A percentile compares a stretch with the other conserved stretches of the same genome.
These are phyloP conservation scores for Metschnikowia vanudenii DNA, from an alignment of 805 yeast genomes.

Conservation along the genomic window DNA sequence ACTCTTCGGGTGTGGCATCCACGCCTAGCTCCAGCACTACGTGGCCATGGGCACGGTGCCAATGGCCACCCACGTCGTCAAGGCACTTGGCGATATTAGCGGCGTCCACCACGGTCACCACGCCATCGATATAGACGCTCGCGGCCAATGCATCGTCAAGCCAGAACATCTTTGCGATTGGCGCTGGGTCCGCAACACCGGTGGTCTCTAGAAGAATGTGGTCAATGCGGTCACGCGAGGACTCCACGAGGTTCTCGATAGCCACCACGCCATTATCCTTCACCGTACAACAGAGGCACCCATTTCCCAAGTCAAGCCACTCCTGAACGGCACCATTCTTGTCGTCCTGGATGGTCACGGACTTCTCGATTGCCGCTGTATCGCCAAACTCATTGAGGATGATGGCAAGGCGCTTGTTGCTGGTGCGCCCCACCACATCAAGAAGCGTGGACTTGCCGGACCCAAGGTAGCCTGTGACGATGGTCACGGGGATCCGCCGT, in stretches of 20 bases:
- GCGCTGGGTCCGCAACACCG: conserved; percentile 97
- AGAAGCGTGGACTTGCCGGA: conserved; percentile 90
- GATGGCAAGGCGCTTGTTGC: conserved; percentile 79
- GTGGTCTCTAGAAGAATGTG: conserved; percentile 92
- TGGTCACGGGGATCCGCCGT: conserved; percentile 76
- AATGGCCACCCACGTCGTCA: conserved; percentile 70
- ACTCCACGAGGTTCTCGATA: conserved; percentile 78
- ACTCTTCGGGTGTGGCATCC: conserved; percentile 23
- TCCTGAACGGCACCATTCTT: conserved; percentile 62
- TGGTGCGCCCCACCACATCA: conserved; percentile 65
- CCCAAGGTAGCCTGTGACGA: conserved; percentile 92
- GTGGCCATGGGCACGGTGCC: conserved; percentile 49
- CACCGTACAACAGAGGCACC: conserved; percentile 95
- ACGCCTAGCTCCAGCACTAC: conserved; percentile 20
- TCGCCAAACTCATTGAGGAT: conserved; percentile 92
- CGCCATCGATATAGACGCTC: conserved; percentile 86
- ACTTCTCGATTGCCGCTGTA: conserved; percentile 83
- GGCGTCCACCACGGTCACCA: conserved; percentile 81
- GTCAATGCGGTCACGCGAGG: conserved; percentile 73
- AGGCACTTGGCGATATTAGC: conserved; percentile 64
- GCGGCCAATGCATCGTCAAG: conserved; percentile 85
- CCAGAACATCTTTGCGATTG: conserved; percentile 98
- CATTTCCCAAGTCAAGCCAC: conserved; percentile 96
- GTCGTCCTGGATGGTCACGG: conserved; percentile 64
- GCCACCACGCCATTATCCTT: conserved; percentile 94